Evolutionary conservation across 169 alveolate species (phyloP), one percentile per base, ranked within the genome.

Genomic region (Plasmodium gonderi): DNA sequence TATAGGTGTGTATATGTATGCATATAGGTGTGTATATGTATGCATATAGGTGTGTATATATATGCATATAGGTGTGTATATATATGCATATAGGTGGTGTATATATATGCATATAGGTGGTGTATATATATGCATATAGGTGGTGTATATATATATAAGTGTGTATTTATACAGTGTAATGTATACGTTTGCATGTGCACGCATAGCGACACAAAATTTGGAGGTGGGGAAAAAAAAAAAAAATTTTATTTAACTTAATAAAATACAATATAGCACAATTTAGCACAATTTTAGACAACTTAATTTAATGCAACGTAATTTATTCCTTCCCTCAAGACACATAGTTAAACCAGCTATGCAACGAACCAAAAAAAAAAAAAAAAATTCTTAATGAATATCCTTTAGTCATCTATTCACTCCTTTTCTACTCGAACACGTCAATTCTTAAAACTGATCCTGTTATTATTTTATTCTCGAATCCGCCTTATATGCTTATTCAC

Each of bases 311-410:
- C 5, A 54, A 54, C 23, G 51, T 23, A 69, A 79, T n/a, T n/a
- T n/a, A n/a, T n/a, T n/a, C n/a, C n/a, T n/a, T n/a, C 83, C 80
- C 29, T 79, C 51, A 69, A 82, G 81, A 65, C 60, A 68, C 92
- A 82, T n/a, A 69, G 60, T 45, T 68, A 45, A 45, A 65, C 69
- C 69, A 38, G 72, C 42, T 82, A 82, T 82, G 91, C 75, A 82
- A 69, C 51, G 60, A 82, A 68, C 75, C 91, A 68, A 82, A 82
- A 82, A 82, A 81, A 81, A 81, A 49, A 82, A 82, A 82, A 80
- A 38, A 54, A 14, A 42, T n/a, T 23, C n/a, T 54, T 23, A 54
- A 54, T 17, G 23, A 17, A 11, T 54, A 54, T 17, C 69, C 23
- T 23, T 54, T 54, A 2, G 12, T 54, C 3, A 23, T 17, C 33